These are phyloP conservation scores for Musa itinerans DNA, from an alignment of 176 grass and related monocot species.

Conservation along the genomic window DNA sequence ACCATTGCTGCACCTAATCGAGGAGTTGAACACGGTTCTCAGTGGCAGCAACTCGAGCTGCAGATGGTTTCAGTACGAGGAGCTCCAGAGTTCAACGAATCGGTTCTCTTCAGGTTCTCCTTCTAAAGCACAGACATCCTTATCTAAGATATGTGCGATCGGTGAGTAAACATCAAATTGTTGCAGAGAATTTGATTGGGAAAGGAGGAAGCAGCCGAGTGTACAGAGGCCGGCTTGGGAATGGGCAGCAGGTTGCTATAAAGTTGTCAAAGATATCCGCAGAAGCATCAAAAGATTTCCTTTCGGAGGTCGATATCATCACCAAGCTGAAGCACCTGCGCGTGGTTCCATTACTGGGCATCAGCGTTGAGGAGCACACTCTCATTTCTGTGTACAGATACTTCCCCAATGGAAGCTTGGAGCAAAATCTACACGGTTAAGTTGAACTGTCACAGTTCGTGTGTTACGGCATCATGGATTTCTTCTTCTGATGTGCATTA, in stretches of 20 bases:
- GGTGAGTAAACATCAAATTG: no score
- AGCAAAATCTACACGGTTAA: constrained; percentile 88
- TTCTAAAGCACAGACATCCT: background rate
- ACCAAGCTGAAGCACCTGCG: constrained; percentile 53
- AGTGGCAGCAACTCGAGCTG: constrained; percentile 34
- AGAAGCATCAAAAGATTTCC: constrained; percentile 71
- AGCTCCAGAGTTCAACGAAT: constrained; percentile 67
- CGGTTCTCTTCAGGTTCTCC: constrained; percentile 70
- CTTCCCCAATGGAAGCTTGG: constrained; percentile 71
- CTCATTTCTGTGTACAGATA: constrained; percentile 80
- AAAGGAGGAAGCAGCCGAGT: constrained; percentile 82
- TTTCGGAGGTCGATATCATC: constrained; percentile 86
- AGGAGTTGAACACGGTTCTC: constrained; percentile 46
- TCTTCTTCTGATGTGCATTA: background rate
- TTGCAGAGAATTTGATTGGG: constrained; percentile 74
- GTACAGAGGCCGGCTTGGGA: constrained; percentile 57
- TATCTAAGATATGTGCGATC: background rate
- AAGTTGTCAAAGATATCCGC: constrained; percentile 63
- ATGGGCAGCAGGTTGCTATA: constrained; percentile 57
- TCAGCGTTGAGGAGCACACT: constrained; percentile 62
- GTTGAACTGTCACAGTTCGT: background rate
- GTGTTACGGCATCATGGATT: background rate
- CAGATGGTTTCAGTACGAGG: constrained; percentile 88
- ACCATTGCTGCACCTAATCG: constrained; percentile 29
- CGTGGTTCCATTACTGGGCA: constrained; percentile 65